Evolutionary conservation across 2,329 filamentous ascomycete species (phyloP), one percentile per base, ranked within the genome.

Genomic region (Aspergillus ruber): DNA sequence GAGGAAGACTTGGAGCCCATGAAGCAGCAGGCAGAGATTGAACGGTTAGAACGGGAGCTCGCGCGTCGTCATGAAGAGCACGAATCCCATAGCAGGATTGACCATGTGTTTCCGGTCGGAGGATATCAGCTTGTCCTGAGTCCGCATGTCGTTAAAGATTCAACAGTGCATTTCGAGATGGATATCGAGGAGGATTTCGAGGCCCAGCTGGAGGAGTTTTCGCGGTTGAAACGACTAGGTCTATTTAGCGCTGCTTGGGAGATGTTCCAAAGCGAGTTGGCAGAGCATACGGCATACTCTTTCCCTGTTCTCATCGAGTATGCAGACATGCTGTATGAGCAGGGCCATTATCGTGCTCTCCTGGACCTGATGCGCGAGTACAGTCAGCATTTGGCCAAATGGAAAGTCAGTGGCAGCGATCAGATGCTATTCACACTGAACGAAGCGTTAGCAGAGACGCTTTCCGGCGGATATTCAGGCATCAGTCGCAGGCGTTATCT

Each of bases 1-100:
- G 56, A 73, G 43, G 67, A 72, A 46, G 72, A 77, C 10, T 69
- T 74, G 50, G 20, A 20, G 20, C 4, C 20, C 20, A 20, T 20
- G 20, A 20, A 20, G n/a, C n/a, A n/a, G n/a, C n/a, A n/a, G n/a
- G n/a, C n/a, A n/a, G n/a, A n/a, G n/a, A n/a, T n/a, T n/a, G n/a
- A n/a, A n/a, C n/a, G n/a, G n/a, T n/a, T n/a, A n/a, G n/a, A n/a
- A n/a, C n/a, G n/a, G n/a, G n/a, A n/a, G n/a, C n/a, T n/a, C n/a
- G n/a, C n/a, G n/a, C n/a, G n/a, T n/a, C n/a, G n/a, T n/a, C n/a
- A n/a, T n/a, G n/a, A n/a, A n/a, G n/a, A n/a, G n/a, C n/a, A n/a
- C n/a, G n/a, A n/a, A n/a, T n/a, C n/a, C n/a, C n/a, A n/a, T n/a
- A n/a, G n/a, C n/a, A 15, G 13, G 7, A 35, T 10, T 35, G 13